These are phyloP conservation scores for Leishmania martiniquensis DNA, from an alignment of 208 protist species.

Conservation along the genomic window DNA sequence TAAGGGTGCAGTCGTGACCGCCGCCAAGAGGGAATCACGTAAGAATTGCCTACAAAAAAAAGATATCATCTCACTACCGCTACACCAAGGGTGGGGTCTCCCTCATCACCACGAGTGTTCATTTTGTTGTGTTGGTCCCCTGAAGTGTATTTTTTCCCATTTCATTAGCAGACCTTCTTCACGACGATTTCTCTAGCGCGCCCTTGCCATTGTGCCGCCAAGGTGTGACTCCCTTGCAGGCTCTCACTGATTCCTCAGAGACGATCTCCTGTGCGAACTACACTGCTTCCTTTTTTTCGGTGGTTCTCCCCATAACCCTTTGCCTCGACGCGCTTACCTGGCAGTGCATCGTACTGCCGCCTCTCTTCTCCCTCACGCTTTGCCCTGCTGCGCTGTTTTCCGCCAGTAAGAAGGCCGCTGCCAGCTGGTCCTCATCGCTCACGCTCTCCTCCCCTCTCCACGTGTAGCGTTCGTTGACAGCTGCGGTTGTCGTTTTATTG, in stretches of 20 bases:
- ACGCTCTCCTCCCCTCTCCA: not conserved
- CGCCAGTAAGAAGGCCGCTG: not conserved
- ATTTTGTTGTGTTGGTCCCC: not conserved
- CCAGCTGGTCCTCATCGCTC: not conserved
- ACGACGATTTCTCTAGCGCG: slow-evolving; percentile 7
- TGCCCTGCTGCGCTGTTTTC: not conserved
- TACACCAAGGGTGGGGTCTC: not conserved
- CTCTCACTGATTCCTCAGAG: not conserved
- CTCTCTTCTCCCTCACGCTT: not conserved
- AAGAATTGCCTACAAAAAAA: not conserved
- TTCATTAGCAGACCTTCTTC: not conserved
- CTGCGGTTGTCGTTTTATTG: not conserved
- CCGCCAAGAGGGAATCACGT: not conserved
- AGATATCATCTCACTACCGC: not conserved
- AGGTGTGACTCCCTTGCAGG: not conserved
- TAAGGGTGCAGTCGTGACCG: not conserved
- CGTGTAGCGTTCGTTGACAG: not conserved
- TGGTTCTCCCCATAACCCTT: not conserved
- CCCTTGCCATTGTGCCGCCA: not conserved
- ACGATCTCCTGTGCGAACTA: not conserved
- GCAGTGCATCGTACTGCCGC: not conserved
- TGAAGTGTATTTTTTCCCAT: not conserved
- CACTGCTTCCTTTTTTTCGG: not conserved
- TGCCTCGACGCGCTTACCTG: not conserved
- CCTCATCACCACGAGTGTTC: not conserved